phyloP scores from a whole-genome alignment of 1,139 yeast species.

The Suhomyces yuchorum region DNA sequence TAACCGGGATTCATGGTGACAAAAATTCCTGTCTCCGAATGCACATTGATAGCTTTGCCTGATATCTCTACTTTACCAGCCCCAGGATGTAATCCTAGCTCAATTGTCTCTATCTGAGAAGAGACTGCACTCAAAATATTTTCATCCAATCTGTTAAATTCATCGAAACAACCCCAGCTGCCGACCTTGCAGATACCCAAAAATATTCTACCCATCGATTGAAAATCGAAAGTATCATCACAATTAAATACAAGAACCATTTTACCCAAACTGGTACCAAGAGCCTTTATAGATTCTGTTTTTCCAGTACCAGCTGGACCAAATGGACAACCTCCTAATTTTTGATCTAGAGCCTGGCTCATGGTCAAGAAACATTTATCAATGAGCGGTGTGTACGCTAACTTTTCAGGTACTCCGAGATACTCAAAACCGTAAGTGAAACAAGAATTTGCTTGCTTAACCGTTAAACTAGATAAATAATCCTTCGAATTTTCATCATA shows the following conservation, averaged over 20 bases:
- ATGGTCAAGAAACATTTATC: slow-evolving; percentile 66
- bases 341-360: slow-evolving; percentile 73
- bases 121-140: slow-evolving; percentile 82
- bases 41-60: slow-evolving; percentile 46
- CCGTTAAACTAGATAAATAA: slow-evolving; percentile 35
- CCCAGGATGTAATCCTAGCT: slow-evolving; percentile 45
- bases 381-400: slow-evolving; percentile 78
- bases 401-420: slow-evolving; percentile 70
- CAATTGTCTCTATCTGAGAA: slow-evolving; percentile 76
- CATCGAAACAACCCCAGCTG: slow-evolving; percentile 97
- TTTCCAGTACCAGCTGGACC: slow-evolving; percentile 99
- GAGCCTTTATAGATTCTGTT: slow-evolving; percentile 86
- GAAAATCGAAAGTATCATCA: slow-evolving; percentile 86
- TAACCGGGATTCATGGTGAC: slow-evolving; percentile 93
- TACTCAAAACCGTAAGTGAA: slow-evolving; percentile 81
- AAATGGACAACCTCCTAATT: slow-evolving; percentile 86
- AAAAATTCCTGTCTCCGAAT: slow-evolving; percentile 69
- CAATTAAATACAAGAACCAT: slow-evolving; percentile 88
- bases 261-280: slow-evolving; percentile 78
- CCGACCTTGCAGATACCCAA: slow-evolving; percentile 86
- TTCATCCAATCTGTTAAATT: slow-evolving; percentile 79
- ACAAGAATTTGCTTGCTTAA: slow-evolving; percentile 55
- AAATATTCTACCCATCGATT: slow-evolving; percentile 75
- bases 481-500: slow-evolving; percentile 29
- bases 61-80: slow-evolving; percentile 46